Percentiles rank a stretch among this genome's conserved stretches.
These are phyloP conservation scores for Cichorium intybus DNA, from an alignment of 140 eudicot genomes.

Conservation along the genomic window DNA sequence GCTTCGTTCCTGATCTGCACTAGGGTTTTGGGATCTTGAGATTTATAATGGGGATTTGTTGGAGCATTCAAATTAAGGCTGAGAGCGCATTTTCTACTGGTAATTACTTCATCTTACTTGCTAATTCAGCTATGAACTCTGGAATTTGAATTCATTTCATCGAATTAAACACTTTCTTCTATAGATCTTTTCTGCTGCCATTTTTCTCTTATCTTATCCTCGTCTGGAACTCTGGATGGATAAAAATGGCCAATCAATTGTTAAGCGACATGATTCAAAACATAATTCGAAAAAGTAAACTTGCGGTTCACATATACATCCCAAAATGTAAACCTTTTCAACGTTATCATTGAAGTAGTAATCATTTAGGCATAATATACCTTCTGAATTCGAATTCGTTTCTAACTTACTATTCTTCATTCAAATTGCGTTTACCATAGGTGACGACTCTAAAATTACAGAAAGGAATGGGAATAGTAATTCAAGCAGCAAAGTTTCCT, in stretches of 20 bases:
- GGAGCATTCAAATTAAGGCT: conserved; percentile 70
- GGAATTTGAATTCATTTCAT: neutral
- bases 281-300: neutral
- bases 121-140: conserved; percentile 6
- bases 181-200: conserved; percentile 1
- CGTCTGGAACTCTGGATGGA: neutral
- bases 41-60: conserved; percentile 73
- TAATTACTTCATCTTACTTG: neutral
- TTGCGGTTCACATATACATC: neutral
- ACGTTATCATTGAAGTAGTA: neutral
- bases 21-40: conserved; percentile 16
- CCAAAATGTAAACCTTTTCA: conserved; percentile 1
- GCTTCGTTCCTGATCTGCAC: conserved; percentile 16
- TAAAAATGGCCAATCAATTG: neutral
- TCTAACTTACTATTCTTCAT: neutral
- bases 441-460: conserved; percentile 42
- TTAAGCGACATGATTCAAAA: neutral
- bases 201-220: neutral
- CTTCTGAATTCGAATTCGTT: neutral
- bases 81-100: conserved; percentile 51
- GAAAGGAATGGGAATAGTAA: conserved; percentile 55
- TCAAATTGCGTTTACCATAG: conserved; percentile 25
- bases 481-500: conserved; percentile 58
- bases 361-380: neutral
- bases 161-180: neutral